Evolutionary conservation across 2,329 filamentous ascomycete species (phyloP), one percentile per base, ranked within the genome.

Genomic region (Colletotrichum acutatum): DNA sequence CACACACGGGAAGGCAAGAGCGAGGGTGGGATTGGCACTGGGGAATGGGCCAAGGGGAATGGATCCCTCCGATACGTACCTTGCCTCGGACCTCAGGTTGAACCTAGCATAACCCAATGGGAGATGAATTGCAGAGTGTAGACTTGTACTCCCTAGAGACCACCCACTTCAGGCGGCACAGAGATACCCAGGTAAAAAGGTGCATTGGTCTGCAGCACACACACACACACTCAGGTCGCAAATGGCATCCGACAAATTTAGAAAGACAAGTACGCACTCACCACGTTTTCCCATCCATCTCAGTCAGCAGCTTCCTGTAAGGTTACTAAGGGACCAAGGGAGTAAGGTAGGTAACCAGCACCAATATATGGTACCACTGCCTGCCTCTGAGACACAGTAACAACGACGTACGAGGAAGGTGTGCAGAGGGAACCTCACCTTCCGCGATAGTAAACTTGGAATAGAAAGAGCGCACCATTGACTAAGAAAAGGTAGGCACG

Each of bases 1-100:
- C 59, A 59, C 52, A 34, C 42, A 54, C 64, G 64, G 68, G 68
- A 68, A 71, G 68, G 57, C 52, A 62, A 52, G 52, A 71, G 37
- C 58, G 56, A 71, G 32, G 68, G 57, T 68, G 58, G 64, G 34
- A 63, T 12, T 16, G 54, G 22, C 65, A 24, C 26, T 57, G 37
- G 24, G 37, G 34, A 26, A 49, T 49, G 19, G 49, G 49, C 37
- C 46, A 26, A 19, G 28, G n/a, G 6, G 42, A 49, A 19, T 49
- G 42, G 42, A 22, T 49, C 19, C 19, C 16, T n/a, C 16, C 42
- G 24, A 30, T 63, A 71, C 68, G 64, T 71, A 57, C 49, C 49
- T 46, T 19, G 30, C 37, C 37, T 61, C 61, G n/a, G 7, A 34
- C 26, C 28, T 63, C 46, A 34, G n/a, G 46, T 22, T 19, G 28